Base-by-base conservation (phyloP, 2,329 filamentous ascomycete genomes). In the Laburnicola sp. region DNA sequence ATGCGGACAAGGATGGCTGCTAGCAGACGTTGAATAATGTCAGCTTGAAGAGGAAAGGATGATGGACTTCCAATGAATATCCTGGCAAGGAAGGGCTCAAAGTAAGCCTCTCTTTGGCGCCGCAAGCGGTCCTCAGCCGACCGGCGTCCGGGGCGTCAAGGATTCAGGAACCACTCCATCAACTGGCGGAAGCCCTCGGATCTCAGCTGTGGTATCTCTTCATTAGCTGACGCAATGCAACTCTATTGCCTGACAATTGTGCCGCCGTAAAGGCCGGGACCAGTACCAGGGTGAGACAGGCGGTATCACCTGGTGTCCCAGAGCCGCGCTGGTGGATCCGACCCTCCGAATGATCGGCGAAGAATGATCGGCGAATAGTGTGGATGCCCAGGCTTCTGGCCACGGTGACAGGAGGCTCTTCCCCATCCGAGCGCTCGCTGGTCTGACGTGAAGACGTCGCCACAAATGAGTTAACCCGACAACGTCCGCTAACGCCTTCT, bases 381-480 rank as follows among this genome's bases (percentile, higher is more conserved):
- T 57, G 50, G 51, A 28, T 59, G 57, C 64, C 56, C 59, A 55
- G 58, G 58, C 51, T 51, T 42, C 54, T 48, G 26, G 45, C 37
- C 54, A 50, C 48, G 34, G 52, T 53, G 63, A 58, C 36, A 62
- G 45, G 66, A 66, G 65, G 68, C 65, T 69, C 64, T 47, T 65
- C 66, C 63, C 66, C 66, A 68, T 67, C 61, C 61, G 63, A 70
- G 64, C 66, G 65, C 56, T 46, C 53, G 45, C 47, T 56, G 16
- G 16, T 16, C 16, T 16, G 16, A 1, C 16, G 16, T 16, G 16
- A 16, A 16, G 16, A 16, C 16, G 16, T 16, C 16, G 16, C 16
- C 16, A 16, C 16, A 16, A 16, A 16, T 16, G 16, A 16, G 16
- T 16, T 16, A 16, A 16, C 16, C 16, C 16, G 16, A 16, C 16